Conservation (phyloP, 805 yeast genomes). For the Yarrowia sp. region DNA sequence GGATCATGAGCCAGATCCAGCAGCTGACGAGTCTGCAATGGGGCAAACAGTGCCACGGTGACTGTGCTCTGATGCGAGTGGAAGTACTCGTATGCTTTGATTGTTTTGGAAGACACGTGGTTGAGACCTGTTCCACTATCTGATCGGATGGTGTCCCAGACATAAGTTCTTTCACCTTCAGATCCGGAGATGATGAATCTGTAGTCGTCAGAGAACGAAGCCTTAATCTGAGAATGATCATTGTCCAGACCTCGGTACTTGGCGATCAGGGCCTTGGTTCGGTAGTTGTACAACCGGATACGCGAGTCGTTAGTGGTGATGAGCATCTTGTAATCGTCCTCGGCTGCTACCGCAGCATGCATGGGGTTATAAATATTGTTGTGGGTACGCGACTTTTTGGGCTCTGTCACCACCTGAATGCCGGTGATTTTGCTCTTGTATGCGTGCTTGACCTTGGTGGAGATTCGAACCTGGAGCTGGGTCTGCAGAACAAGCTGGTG, state of each 20-base stretch:
- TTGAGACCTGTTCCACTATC: conserved; percentile 31
- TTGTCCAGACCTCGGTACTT: conserved; percentile 73
- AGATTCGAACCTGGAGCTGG: conserved; percentile 41
- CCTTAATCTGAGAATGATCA: conserved; percentile 66
- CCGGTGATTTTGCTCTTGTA: conserved; percentile 71
- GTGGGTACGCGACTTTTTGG: conserved; percentile 14
- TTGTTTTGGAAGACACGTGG: conserved; percentile 32
- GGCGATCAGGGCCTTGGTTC: conserved; percentile 53
- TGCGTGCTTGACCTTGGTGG: conserved; percentile 35
- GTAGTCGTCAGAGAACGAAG: conserved; percentile 56
- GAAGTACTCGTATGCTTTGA: conserved; percentile 62
- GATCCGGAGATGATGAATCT: conserved; percentile 69
- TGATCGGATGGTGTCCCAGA: conserved; percentile 55
- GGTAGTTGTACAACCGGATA: conserved; percentile 60
- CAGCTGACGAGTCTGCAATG: conserved; percentile 58
- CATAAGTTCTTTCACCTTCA: conserved; percentile 82
- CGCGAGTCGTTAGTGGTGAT: conserved; percentile 82
- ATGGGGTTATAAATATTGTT: conserved; percentile 21
- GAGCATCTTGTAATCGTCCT: conserved; percentile 45
- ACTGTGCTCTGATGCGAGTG: conserved; percentile 74
- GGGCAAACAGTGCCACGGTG: conserved; percentile 77
- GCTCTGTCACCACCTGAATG: conserved; percentile 41
- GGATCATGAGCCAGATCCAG: conserved; percentile 75
- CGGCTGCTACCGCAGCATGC: conserved; percentile 28
- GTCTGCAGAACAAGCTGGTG: conserved; percentile 56